Conservation (phyloP, 805 yeast species). For the Kockiozyma suomiensis region DNA sequence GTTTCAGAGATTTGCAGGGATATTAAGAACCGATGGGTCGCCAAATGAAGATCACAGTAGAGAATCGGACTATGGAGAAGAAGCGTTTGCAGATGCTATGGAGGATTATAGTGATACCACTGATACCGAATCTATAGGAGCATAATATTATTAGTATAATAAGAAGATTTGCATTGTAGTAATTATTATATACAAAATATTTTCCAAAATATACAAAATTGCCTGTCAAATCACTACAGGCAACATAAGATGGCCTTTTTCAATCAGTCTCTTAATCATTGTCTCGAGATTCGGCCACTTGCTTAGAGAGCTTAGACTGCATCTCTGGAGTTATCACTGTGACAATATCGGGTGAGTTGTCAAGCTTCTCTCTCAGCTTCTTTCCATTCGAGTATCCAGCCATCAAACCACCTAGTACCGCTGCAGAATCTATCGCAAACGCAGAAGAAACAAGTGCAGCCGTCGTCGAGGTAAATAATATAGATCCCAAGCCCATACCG, state of each 20-base stretch:
- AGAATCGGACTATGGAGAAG: too few species aligned
- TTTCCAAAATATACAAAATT: not conserved
- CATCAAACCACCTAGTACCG: not conserved
- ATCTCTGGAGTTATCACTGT: not conserved
- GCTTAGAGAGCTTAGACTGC: not conserved
- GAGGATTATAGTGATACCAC: not conserved
- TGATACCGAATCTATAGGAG: not conserved
- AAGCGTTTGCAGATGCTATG: slow-evolving; percentile 1
- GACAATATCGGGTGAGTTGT: not conserved
- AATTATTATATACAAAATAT: not conserved
- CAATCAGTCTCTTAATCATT: too few species aligned
- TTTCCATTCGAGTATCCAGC: not conserved
- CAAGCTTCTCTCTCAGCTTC: not conserved
- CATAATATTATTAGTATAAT: not conserved
- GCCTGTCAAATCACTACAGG: not conserved
- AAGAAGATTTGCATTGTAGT: not conserved
- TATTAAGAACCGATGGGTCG: not conserved
- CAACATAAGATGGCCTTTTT: too few species aligned
- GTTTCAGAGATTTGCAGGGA: slow-evolving; percentile 3
- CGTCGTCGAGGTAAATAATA: not conserved
- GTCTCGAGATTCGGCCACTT: too few species aligned
- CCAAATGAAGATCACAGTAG: not conserved
- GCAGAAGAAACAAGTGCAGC: not conserved
- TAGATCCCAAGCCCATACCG: not conserved
- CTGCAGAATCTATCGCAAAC: not conserved